Percentiles rank a stretch among this genome's conserved stretches.
phyloP scores from a whole-genome alignment of 1,284 basidiomycete genomes.

The Sanghuangporus sanghuang region DNA sequence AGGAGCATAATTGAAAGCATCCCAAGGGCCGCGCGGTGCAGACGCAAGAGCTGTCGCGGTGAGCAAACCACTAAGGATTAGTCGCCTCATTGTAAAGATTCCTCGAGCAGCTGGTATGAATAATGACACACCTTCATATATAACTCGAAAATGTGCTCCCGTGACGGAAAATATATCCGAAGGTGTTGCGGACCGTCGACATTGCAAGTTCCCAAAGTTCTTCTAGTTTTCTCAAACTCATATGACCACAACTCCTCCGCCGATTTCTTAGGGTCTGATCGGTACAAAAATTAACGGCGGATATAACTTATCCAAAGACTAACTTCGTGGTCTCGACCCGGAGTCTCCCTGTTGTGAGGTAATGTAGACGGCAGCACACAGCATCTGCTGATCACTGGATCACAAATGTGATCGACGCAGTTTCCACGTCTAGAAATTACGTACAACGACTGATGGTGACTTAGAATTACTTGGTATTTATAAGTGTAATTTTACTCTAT shows the following conservation, averaged over 20 bases:
- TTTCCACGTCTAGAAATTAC: no score
- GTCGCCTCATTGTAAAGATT: neutral
- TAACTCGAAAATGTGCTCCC: neutral
- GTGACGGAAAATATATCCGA: neutral
- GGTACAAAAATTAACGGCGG: no score
- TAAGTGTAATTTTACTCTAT: neutral
- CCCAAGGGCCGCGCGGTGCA: slow-evolving; percentile 41
- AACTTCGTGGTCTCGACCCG: no score
- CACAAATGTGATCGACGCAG: no score
- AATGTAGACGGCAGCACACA: no score
- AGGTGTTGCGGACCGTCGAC: neutral
- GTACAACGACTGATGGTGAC: no score
- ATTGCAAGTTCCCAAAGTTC: neutral
- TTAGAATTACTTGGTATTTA: neutral
- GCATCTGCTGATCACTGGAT: no score
- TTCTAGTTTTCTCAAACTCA: neutral
- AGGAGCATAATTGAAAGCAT: slow-evolving; percentile 40
- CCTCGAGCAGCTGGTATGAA: neutral
- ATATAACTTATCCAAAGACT: no score
- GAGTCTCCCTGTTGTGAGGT: no score
- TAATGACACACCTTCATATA: neutral
- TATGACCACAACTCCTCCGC: neutral
- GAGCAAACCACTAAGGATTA: neutral
- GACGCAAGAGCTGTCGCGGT: neutral
- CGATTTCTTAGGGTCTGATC: no score